These are phyloP conservation scores for Entophlyctis helioformis DNA, from an alignment of 192 early-diverging fungal species.

Conservation along the genomic window DNA sequence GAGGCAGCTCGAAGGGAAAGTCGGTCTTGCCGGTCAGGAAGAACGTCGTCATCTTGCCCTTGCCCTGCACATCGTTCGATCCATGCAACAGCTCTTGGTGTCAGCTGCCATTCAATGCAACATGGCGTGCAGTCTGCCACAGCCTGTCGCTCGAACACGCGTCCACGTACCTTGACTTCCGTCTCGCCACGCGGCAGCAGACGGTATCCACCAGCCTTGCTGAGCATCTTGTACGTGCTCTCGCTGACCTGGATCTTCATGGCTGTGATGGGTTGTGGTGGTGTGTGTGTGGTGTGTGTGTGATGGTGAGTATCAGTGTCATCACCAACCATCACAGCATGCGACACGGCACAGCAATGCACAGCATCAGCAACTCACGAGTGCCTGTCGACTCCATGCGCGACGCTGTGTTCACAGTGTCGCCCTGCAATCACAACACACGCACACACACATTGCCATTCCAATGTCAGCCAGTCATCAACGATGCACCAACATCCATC, in stretches of 20 bases:
- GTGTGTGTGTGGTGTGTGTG: too few species aligned
- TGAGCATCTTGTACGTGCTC: constrained; percentile 5
- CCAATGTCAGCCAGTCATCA: too few species aligned
- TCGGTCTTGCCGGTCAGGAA: constrained; percentile 11
- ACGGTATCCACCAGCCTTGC: constrained; percentile 10
- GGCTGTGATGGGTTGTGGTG: constrained; percentile 1
- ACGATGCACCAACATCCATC: too few species aligned
- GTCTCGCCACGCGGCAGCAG: constrained; percentile 12
- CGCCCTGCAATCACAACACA: background rate
- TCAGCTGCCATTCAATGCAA: background rate
- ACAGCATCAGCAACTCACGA: constrained; percentile 5
- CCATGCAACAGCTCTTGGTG: constrained; percentile 1
- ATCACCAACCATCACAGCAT: too few species aligned
- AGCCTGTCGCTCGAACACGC: too few species aligned
- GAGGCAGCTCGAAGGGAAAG: too few species aligned
- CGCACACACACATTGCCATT: too few species aligned
- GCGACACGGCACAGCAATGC: too few species aligned
- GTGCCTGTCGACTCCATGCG: constrained; percentile 16
- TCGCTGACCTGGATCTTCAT: constrained; percentile 18
- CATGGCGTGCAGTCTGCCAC: too few species aligned
- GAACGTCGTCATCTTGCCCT: constrained; percentile 21
- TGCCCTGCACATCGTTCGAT: constrained; percentile 9
- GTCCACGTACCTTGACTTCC: constrained; percentile 9
- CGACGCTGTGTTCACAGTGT: constrained; percentile 19
- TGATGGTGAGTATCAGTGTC: too few species aligned